Evolutionary conservation across 257 asterid species (phyloP).

Genomic region (Gentiana dahurica): DNA sequence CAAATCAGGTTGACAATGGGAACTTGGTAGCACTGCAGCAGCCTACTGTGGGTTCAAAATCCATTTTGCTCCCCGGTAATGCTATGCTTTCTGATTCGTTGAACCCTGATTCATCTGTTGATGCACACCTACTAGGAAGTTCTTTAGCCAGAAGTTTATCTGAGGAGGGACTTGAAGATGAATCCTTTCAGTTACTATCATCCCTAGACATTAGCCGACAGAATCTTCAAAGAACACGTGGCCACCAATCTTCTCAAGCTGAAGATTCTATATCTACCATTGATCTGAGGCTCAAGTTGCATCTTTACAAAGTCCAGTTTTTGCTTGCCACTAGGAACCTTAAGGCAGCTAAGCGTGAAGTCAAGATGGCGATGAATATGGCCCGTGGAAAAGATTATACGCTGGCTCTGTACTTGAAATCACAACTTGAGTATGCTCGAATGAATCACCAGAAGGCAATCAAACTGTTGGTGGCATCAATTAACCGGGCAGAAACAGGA

Average conservation of each 20-base stretch:
- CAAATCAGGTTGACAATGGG: conserved; percentile 58
- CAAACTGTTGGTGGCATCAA: conserved; percentile 74
- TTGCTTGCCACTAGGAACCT: conserved; percentile 66
- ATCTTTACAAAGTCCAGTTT: conserved; percentile 71
- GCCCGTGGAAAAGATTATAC: conserved; percentile 76
- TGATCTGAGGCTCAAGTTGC: conserved; percentile 66
- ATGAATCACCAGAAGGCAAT: conserved; percentile 70
- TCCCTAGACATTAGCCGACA: conserved; percentile 46
- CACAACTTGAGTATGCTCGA: conserved; percentile 89
- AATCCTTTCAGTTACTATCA: conserved; percentile 51
- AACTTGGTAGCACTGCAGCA: conserved; percentile 35
- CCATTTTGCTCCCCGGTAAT: conserved; percentile 38
- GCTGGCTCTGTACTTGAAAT: conserved; percentile 71
- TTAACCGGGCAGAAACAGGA: conserved; percentile 43
- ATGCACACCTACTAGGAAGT: conserved; percentile 35
- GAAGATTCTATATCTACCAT: conserved; percentile 43
- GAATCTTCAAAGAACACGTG: conserved; percentile 39
- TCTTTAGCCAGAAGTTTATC: conserved; percentile 55
- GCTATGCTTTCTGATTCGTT: conserved; percentile 35
- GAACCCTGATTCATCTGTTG: conserved; percentile 36
- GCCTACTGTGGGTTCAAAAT: conserved; percentile 31
- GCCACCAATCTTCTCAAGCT: conserved; percentile 46
- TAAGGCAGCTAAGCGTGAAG: conserved; percentile 89
- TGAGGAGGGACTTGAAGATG: conserved; percentile 82
- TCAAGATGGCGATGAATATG: conserved; percentile 79